Conservation (phyloP, 805 yeast species). For the Suhomyces prunicola region DNA sequence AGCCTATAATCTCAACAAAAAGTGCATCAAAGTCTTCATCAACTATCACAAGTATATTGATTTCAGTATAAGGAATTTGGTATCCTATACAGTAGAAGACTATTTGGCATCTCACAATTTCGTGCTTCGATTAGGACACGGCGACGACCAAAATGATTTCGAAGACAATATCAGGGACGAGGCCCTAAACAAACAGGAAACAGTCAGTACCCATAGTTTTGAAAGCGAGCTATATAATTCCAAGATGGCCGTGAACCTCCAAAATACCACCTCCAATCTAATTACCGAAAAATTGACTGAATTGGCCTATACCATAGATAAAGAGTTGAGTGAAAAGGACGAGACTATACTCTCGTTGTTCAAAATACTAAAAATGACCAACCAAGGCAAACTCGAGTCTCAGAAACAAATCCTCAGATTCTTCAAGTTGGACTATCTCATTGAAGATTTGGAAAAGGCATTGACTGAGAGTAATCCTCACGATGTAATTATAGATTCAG, state of each 20-base stretch:
- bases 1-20: constrained; percentile 41
- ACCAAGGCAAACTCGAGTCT: constrained; percentile 24
- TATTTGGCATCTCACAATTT: constrained; percentile 27
- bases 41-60: constrained; percentile 22
- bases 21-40: constrained; percentile 24
- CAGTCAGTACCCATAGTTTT: constrained; percentile 25
- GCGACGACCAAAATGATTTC: constrained; percentile 1
- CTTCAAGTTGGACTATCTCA: constrained; percentile 32
- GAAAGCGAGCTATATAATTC: constrained; percentile 37
- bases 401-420: constrained; percentile 26
- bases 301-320: constrained; percentile 35
- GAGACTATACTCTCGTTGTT: constrained; percentile 27
- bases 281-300: constrained; percentile 40
- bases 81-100: constrained; percentile 24
- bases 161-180: constrained; percentile 1
- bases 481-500: constrained; percentile 19
- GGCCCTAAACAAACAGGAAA: not conserved
- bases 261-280: constrained; percentile 29
- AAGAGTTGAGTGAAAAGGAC: constrained; percentile 37
- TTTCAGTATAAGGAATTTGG: constrained; percentile 22
- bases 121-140: constrained; percentile 20
- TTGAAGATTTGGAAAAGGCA: constrained; percentile 24
- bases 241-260: constrained; percentile 32
- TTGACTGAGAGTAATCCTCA: constrained; percentile 7
- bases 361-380: constrained; percentile 21